phyloP scores from a whole-genome alignment of 2,329 filamentous ascomycete species.

The Paracorniculantispora psalliotae region DNA sequence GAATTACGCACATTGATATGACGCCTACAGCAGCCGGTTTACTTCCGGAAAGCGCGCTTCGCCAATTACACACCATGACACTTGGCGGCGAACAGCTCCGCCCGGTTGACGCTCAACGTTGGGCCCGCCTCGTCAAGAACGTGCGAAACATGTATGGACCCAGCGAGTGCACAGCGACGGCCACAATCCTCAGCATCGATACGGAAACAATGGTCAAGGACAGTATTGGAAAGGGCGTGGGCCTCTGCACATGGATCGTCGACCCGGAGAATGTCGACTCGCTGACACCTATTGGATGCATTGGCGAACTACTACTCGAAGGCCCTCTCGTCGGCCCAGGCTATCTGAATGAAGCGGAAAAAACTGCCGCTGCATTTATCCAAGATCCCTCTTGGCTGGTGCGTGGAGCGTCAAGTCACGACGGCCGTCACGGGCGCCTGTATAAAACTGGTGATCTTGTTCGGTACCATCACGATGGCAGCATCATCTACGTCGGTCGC shows the following conservation, averaged over 20 bases:
- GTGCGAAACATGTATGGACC: slow-evolving; percentile 4
- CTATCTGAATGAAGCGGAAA: slow-evolving; percentile 20
- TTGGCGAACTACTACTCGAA: slow-evolving; percentile 26
- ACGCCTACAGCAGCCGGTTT: slow-evolving; percentile 12
- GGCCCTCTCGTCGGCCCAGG: slow-evolving; percentile 21
- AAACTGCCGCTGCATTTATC: slow-evolving; percentile 28
- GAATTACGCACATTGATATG: not conserved
- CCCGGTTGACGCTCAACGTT: not conserved
- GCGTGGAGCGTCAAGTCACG: not conserved
- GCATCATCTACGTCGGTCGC: slow-evolving; percentile 37
- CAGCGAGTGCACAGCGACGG: slow-evolving; percentile 1
- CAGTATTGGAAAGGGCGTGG: slow-evolving; percentile 12
- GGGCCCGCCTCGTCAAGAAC: not conserved
- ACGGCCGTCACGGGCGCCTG: slow-evolving; percentile 17
- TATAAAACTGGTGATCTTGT: slow-evolving; percentile 18
- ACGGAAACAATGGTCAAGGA: not conserved
- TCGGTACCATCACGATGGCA: slow-evolving; percentile 26
- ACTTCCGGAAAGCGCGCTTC: slow-evolving; percentile 12
- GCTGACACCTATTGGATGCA: slow-evolving; percentile 18
- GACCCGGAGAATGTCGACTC: slow-evolving; percentile 15
- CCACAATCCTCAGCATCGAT: not conserved
- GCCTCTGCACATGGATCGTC: slow-evolving; percentile 19
- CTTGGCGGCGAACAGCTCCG: slow-evolving; percentile 6
- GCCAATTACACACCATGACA: not conserved
- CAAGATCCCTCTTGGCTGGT: slow-evolving; percentile 35